A percentile compares a stretch with the other conserved stretches of the same genome.
phyloP scores from a whole-genome alignment of 139 green algal species.

The Protoeuglena noctilucae region DNA sequence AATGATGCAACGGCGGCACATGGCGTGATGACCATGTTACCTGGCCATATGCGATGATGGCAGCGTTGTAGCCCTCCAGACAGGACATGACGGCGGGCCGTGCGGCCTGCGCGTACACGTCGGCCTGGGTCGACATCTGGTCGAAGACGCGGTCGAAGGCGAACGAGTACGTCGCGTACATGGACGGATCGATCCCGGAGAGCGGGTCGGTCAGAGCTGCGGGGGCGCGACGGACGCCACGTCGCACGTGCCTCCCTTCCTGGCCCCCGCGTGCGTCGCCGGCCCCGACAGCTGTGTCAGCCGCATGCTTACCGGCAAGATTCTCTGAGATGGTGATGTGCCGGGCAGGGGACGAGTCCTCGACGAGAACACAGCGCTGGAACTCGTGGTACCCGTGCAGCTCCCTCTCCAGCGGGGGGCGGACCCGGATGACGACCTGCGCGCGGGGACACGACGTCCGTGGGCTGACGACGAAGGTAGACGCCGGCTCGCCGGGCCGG shows the following conservation, averaged over 20 bases:
- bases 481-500: no score
- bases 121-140: slow-evolving; percentile 46
- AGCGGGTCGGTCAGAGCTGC: neutral
- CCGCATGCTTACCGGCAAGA: slow-evolving; percentile 22
- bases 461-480: no score
- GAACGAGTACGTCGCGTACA: slow-evolving; percentile 46
- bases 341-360: slow-evolving; percentile 23
- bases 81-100: slow-evolving; percentile 57
- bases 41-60: slow-evolving; percentile 82
- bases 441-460: slow-evolving; percentile 37
- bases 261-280: slow-evolving; percentile 20
- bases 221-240: no score
- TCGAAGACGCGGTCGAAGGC: slow-evolving; percentile 85
- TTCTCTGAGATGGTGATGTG: slow-evolving; percentile 64
- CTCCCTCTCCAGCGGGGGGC: slow-evolving; percentile 62
- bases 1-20: no score
- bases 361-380: slow-evolving; percentile 21
- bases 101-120: slow-evolving; percentile 63
- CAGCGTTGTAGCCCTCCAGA: slow-evolving; percentile 77
- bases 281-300: slow-evolving; percentile 12
- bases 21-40: no score
- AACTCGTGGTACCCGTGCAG: slow-evolving; percentile 40
- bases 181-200: slow-evolving; percentile 6
- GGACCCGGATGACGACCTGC: slow-evolving; percentile 70
- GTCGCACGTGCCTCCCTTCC: neutral